These are phyloP conservation scores for Piper betle DNA, from an alignment of 164 flowering plant genomes.

Conservation along the genomic window DNA sequence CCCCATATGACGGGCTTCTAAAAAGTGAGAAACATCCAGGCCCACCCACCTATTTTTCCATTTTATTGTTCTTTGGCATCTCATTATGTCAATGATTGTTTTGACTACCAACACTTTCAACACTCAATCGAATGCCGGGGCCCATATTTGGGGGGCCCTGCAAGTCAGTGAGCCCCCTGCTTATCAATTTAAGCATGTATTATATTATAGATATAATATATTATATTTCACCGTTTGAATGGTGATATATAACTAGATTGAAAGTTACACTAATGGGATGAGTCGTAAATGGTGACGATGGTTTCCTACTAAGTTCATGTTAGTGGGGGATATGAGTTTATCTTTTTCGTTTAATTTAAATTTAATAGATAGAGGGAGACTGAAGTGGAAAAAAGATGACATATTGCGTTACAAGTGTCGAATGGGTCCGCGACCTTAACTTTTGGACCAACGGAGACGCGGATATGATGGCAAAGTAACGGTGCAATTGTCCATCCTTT, in stretches of 20 bases:
- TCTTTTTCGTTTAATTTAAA: too few species aligned
- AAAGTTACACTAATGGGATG: neutral
- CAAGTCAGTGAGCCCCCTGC: too few species aligned
- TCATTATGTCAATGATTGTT: neutral
- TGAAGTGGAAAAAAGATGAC: neutral
- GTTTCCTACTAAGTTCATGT: neutral
- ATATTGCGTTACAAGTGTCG: neutral
- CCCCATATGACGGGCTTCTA: neutral
- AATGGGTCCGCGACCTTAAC: neutral
- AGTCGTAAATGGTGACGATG: neutral
- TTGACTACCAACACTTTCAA: too few species aligned
- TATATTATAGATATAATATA: too few species aligned
- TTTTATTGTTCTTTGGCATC: neutral
- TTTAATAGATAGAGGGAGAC: neutral
- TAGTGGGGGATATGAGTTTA: neutral
- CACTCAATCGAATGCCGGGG: too few species aligned
- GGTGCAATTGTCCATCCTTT: neutral
- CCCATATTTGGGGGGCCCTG: too few species aligned
- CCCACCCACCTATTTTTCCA: neutral
- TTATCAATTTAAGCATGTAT: too few species aligned
- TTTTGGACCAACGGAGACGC: neutral
- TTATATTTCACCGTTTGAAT: too few species aligned
- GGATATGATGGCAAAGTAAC: neutral
- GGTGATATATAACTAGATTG: neutral
- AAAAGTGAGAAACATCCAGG: neutral